Base-by-base conservation (phyloP, 2,329 filamentous ascomycete genomes). In the Paraphoma chrysanthemicola region DNA sequence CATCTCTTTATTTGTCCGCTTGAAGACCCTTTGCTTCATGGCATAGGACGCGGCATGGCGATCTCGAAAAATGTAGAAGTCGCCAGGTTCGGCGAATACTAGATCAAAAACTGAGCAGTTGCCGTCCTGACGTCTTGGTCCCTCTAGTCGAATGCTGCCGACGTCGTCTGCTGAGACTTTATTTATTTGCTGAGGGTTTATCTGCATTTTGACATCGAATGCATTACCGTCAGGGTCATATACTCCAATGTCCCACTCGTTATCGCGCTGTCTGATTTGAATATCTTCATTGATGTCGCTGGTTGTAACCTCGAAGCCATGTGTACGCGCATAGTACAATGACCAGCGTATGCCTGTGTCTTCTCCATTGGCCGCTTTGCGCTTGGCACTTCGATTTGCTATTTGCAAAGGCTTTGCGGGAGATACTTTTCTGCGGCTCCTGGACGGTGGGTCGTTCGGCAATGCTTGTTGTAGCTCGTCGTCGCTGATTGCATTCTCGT, bases 71-170 rank as follows among this genome's bases (percentile, higher is more conserved):
- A 14, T 2, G 36, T 36, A 2, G 18, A 68, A 63, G n/a, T 66
- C 51, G 0, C 36, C 1, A 1, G 43, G 17, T 3, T 64, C 11
- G 10, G 42, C 23, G 47, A 75, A 74, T 12, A 63, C 23, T 7
- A 75, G 43, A 42, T 74, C 71, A 48, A 64, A 59, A 38, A 53
- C 56, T 23, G 55, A 46, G 4, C 7, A 30, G 17, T 57, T 55
- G 5, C 58, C 60, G 11, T 65, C 42, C 6, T 44, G 31, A 4
- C 6, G 6, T 10, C 45, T 33, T 11, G 62, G 38, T 1, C 71
- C 70, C 16, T 36, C 31, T 3, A 75, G 31, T 16, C 71, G 67
- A 36, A 73, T 60, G 8, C 59, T 59, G 7, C 56, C 50, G 3
- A 31, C 38, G 11, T 60, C 30, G 39, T 75, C 72, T n/a, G 59